A percentile compares a stretch with the other conserved stretches of the same genome.
Conservation (phyloP, 139 green algal species). For the Chlorella sp. region DNA sequence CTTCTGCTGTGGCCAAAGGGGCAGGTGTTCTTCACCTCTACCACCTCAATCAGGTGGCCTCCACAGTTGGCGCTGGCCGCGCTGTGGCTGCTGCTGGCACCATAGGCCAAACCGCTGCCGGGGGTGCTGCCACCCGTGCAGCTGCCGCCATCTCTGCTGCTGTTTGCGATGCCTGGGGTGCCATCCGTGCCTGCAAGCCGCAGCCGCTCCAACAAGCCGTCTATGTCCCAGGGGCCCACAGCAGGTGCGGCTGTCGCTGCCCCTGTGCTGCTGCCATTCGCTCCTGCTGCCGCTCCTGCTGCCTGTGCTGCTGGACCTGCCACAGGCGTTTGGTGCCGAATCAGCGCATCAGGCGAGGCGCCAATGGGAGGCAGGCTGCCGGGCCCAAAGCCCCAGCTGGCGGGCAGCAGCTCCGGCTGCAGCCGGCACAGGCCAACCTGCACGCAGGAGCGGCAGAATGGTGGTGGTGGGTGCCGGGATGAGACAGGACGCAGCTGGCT, state of each 20-base stretch:
- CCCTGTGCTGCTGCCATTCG: neutral
- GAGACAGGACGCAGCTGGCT: neutral
- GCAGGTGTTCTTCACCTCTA: slow-evolving; percentile 84
- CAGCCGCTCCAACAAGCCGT: slow-evolving; percentile 17
- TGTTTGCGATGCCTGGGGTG: neutral
- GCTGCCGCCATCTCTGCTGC: neutral
- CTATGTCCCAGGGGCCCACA: slow-evolving; percentile 18
- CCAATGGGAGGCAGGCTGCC: slow-evolving; percentile 64
- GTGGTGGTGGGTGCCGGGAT: neutral
- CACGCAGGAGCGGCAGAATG: neutral
- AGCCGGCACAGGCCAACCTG: slow-evolving; percentile 62
- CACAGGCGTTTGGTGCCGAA: slow-evolving; percentile 39
- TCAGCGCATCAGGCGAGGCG: slow-evolving; percentile 67
- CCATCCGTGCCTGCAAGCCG: slow-evolving; percentile 1
- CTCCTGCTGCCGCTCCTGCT: neutral
- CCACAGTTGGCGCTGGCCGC: too few relatives aligned
- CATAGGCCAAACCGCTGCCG: too few relatives aligned
- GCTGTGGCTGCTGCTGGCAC: too few relatives aligned
- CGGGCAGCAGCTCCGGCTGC: slow-evolving; percentile 11
- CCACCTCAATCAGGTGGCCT: slow-evolving; percentile 55
- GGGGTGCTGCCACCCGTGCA: neutral
- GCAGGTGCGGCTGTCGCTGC: neutral
- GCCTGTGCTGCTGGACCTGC: neutral
- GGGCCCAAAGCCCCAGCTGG: slow-evolving; percentile 36
- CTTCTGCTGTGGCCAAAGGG: slow-evolving; percentile 58